phyloP scores from a whole-genome alignment of 495 filamentous ascomycete genomes.

The Corynascus novoguineensis region DNA sequence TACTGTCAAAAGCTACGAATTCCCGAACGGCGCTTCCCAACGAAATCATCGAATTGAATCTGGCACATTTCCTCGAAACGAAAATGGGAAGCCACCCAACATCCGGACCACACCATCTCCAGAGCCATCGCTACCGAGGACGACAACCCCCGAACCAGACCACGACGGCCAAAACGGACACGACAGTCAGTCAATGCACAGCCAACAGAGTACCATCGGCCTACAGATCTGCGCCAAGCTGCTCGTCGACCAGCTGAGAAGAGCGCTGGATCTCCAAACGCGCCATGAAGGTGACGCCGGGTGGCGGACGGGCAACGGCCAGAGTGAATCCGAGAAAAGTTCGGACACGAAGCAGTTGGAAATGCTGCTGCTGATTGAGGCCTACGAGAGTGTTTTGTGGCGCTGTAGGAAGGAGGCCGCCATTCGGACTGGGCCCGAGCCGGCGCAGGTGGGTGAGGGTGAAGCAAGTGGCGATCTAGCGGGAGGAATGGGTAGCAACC shows the following conservation, averaged over 20 bases:
- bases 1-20: background rate
- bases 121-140: background rate
- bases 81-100: background rate
- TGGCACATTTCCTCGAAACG: background rate
- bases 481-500: background rate
- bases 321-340: background rate
- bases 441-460: too few relatives aligned
- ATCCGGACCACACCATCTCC: background rate
- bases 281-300: background rate
- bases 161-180: background rate
- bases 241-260: conserved; percentile 20
- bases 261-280: conserved; percentile 1
- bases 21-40: background rate
- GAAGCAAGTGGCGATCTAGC: background rate
- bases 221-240: conserved; percentile 21
- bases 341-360: background rate
- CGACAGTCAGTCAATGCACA: background rate
- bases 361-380: conserved; percentile 24
- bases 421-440: background rate
- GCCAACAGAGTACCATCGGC: background rate
- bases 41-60: background rate
- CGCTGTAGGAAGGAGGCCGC: conserved; percentile 8
- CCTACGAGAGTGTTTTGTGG: conserved; percentile 22
- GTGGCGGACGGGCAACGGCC: background rate
- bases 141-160: background rate